Evolutionary conservation across 1,284 basidiomycete genomes (phyloP).

Genomic region (Ustilago esculenta): DNA sequence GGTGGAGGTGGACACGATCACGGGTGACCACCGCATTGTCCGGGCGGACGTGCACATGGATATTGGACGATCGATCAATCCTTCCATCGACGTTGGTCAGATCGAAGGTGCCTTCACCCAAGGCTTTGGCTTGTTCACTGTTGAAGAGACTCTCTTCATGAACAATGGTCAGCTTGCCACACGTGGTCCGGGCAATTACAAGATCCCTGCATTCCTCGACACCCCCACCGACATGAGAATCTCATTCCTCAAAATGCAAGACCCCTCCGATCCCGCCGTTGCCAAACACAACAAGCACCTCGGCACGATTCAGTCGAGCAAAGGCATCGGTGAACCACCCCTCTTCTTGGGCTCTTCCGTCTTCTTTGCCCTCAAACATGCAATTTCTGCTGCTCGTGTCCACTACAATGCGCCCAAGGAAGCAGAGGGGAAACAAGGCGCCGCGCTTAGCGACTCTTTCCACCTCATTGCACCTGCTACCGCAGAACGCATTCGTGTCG

Average conservation of each 20-base stretch:
- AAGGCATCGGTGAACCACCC: constrained; percentile 65
- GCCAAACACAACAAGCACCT: constrained; percentile 46
- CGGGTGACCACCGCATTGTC: constrained; percentile 64
- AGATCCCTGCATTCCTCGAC: constrained; percentile 67
- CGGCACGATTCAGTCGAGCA: constrained; percentile 60
- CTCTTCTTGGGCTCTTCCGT: constrained; percentile 65
- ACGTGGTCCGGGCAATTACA: constrained; percentile 65
- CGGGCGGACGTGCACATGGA: constrained; percentile 65
- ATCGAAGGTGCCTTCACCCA: constrained; percentile 64
- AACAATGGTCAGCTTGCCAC: constrained; percentile 66
- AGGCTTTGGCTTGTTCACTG: constrained; percentile 63
- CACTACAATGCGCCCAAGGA: constrained; percentile 52
- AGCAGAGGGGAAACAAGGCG: constrained; percentile 11
- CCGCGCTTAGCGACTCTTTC: constrained; percentile 32
- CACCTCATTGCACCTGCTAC: constrained; percentile 65
- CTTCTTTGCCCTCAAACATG: constrained; percentile 66
- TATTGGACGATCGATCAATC: constrained; percentile 67
- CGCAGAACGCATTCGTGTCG: constrained; percentile 65
- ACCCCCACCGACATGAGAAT: constrained; percentile 66
- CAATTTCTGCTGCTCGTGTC: constrained; percentile 59
- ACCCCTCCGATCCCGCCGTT: constrained; percentile 19
- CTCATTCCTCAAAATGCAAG: constrained; percentile 61
- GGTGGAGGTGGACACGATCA: constrained; percentile 67
- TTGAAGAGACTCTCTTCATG: constrained; percentile 66
- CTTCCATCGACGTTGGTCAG: constrained; percentile 68